Evolutionary conservation across 1,284 basidiomycete species (phyloP), one percentile per base, ranked within the genome.

Genomic region (Ceratobasidium sp.): DNA sequence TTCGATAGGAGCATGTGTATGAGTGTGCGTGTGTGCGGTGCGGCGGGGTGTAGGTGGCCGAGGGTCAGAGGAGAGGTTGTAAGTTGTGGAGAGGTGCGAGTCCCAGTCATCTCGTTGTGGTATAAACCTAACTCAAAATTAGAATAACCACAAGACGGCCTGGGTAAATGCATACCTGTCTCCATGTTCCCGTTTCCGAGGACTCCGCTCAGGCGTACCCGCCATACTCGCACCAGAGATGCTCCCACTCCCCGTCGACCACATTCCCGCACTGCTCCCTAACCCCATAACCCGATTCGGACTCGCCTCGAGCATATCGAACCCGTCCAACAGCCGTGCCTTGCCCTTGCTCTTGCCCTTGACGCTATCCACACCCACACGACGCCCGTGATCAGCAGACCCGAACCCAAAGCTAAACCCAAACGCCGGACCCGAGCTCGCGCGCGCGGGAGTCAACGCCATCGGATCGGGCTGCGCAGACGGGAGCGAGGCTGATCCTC

Each of bases 31-130:
- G 21, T 59, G 57, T 1, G 35, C 35, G 18, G 64, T 67, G 16
- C 64, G 64, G 16, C 64, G 49, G n/a, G 64, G 64, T 6, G 64
- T 67, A 21, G 64, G 64, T 14, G 64, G 64, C 2, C 64, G 49
- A 35, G 64, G 64, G 38, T 67, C 64, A n/a, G 64, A 67, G 16
- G 64, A 67, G 38, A 67, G 64, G 41, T 67, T 67, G 49, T 55
- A 67, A 1, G 64, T 67, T 1, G 64, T 46, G 6, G 64, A 67
- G 50, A 67, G 64, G 9, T 67, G 64, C 18, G 47, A 23, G 38
- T 67, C 64, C 64, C 64, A 67, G 32, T 67, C 64, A 26, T 67
- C 64, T 50, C 64, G 64, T 46, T 55, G 64, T 32, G 64, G 64
- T 43, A 67, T 67, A 46, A 67, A 67, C 11, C 57, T 59, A 43